Conservation (phyloP, 768 basidiomycete species). For the Lentinula aciculospora region DNA sequence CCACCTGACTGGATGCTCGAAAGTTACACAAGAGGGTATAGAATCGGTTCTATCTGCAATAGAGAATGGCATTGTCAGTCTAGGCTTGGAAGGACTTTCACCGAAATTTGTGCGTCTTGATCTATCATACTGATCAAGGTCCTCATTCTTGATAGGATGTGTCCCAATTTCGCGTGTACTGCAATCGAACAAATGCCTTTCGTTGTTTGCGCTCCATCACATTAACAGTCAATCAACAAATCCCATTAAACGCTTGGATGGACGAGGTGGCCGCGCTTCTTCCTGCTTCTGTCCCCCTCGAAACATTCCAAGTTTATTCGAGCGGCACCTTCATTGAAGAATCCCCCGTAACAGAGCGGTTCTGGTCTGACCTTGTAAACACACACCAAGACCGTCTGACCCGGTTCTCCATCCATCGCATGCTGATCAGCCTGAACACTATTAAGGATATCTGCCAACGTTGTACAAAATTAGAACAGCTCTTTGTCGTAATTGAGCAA, state of each 20-base stretch:
- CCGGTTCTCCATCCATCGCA: constrained; percentile 59
- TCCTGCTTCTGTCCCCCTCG: constrained; percentile 38
- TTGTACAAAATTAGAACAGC: constrained; percentile 50
- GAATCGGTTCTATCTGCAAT: constrained; percentile 44
- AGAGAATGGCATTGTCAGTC: constrained; percentile 37
- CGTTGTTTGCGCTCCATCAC: constrained; percentile 50
- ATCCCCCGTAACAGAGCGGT: constrained; percentile 31
- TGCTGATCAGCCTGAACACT: constrained; percentile 45
- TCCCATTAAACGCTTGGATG: constrained; percentile 39
- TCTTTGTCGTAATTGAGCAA: constrained; percentile 56
- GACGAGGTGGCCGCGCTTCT: constrained; percentile 36
- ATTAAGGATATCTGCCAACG: constrained; percentile 49
- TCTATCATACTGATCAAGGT: constrained; percentile 1
- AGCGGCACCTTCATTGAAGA: constrained; percentile 33
- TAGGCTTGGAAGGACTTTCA: constrained; percentile 62
- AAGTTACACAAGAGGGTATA: constrained; percentile 59
- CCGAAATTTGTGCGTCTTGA: constrained; percentile 45
- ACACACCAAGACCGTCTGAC: constrained; percentile 46
- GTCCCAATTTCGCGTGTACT: constrained; percentile 33
- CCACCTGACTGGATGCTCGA: constrained; percentile 62
- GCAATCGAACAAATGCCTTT: constrained; percentile 29
- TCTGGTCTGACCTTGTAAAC: constrained; percentile 46
- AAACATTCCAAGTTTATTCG: constrained; percentile 59
- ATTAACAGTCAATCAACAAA: constrained; percentile 39
- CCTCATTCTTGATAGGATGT: constrained; percentile 41